A percentile compares a stretch with the other conserved stretches of the same genome.
These are phyloP conservation scores for Cadophora luteo-olivacea DNA, from an alignment of 2,329 filamentous ascomycete species.

Conservation along the genomic window DNA sequence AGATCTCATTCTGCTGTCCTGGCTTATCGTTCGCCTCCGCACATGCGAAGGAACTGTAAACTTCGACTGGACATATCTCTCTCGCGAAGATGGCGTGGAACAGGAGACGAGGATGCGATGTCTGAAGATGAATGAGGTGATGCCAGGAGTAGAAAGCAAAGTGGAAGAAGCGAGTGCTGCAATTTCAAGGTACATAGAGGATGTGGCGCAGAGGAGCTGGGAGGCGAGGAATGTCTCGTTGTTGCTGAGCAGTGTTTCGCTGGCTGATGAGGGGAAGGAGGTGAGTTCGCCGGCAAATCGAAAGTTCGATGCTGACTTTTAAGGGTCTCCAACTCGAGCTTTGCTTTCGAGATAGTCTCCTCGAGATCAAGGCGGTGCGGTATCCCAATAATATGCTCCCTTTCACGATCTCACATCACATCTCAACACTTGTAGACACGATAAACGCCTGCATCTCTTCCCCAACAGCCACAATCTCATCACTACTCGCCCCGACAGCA, in stretches of 20 bases:
- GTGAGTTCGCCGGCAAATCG: slow-evolving; percentile 29
- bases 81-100: slow-evolving; percentile 38
- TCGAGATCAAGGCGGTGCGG: slow-evolving; percentile 52
- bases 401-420: slow-evolving; percentile 51
- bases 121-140: slow-evolving; percentile 45
- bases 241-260: slow-evolving; percentile 30
- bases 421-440: slow-evolving; percentile 51
- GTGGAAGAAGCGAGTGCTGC: slow-evolving; percentile 40
- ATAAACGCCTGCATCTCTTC: slow-evolving; percentile 46
- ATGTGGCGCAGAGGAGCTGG: slow-evolving; percentile 10
- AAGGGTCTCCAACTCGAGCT: slow-evolving; percentile 15
- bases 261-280: slow-evolving; percentile 36
- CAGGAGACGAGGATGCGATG: slow-evolving; percentile 31
- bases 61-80: slow-evolving; percentile 47
- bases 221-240: slow-evolving; percentile 18
- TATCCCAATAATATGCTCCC: slow-evolving; percentile 40
- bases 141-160: slow-evolving; percentile 44
- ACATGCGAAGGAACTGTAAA: slow-evolving; percentile 48
- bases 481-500: slow-evolving; percentile 44
- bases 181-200: slow-evolving; percentile 41
- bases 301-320: background rate
- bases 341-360: slow-evolving; percentile 20
- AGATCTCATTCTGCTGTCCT: slow-evolving; percentile 51
- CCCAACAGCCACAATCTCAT: slow-evolving; percentile 42
- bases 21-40: slow-evolving; percentile 53